A percentile compares a stretch with the other conserved stretches of the same genome.
These are phyloP conservation scores for Leishmania arabica DNA, from an alignment of 208 protist genomes.

Conservation along the genomic window DNA sequence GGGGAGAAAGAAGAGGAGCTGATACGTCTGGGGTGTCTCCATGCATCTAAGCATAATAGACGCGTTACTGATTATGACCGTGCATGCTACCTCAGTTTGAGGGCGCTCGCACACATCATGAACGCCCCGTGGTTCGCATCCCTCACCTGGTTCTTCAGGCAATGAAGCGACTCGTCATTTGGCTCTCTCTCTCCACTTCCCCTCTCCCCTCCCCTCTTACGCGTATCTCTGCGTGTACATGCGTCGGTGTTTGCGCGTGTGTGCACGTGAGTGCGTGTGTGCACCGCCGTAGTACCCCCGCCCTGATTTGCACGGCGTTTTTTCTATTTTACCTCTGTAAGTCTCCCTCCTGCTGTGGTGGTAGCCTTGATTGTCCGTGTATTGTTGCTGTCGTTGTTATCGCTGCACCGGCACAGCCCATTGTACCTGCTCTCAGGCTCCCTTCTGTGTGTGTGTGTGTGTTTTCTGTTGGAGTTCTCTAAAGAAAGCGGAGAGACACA, in stretches of 20 bases:
- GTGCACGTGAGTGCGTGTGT: background rate
- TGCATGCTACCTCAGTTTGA: background rate
- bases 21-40: background rate
- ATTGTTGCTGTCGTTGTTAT: background rate
- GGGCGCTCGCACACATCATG: background rate
- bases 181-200: background rate
- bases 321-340: constrained; percentile 5
- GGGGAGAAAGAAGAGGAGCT: background rate
- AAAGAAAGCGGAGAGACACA: background rate
- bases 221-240: background rate
- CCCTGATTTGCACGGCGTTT: background rate
- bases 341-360: constrained; percentile 8
- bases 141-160: background rate
- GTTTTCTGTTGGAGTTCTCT: background rate
- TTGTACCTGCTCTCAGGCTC: background rate
- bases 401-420: background rate
- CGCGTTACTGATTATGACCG: background rate
- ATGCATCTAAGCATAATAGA: background rate
- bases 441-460: background rate
- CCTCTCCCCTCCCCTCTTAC: background rate
- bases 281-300: background rate
- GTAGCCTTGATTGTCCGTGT: background rate
- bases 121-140: background rate
- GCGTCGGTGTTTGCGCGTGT: background rate
- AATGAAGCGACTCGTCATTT: background rate